Evolutionary conservation across 2,329 filamentous ascomycete genomes (phyloP).

Genomic region (Teratosphaeria nubilosa): DNA sequence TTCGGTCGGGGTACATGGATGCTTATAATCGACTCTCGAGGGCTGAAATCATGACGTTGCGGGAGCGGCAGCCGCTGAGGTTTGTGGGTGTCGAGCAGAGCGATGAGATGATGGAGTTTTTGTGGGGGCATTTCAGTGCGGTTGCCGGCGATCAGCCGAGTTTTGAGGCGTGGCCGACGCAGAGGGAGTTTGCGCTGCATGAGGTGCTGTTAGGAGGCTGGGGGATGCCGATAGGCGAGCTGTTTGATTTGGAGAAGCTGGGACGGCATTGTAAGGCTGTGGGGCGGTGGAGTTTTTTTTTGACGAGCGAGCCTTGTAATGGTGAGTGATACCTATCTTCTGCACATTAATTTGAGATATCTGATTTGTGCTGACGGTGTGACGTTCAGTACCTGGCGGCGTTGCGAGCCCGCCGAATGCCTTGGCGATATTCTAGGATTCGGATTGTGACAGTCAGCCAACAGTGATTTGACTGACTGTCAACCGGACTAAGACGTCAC

Average conservation of each 20-base stretch:
- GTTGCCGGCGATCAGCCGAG: slow-evolving; percentile 30
- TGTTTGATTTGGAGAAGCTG: slow-evolving; percentile 40
- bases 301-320: slow-evolving; percentile 33
- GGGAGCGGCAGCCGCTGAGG: slow-evolving; percentile 29
- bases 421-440: slow-evolving; percentile 27
- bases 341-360: neutral
- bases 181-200: slow-evolving; percentile 30
- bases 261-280: slow-evolving; percentile 30
- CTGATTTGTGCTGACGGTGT: neutral
- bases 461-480: too few relatives aligned
- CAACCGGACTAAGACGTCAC: too few relatives aligned
- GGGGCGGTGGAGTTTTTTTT: slow-evolving; percentile 38
- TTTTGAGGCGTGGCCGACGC: slow-evolving; percentile 30
- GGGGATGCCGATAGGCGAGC: slow-evolving; percentile 43
- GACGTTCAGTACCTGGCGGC: slow-evolving; percentile 11
- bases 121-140: slow-evolving; percentile 31
- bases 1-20: slow-evolving; percentile 40
- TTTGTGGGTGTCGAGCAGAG: slow-evolving; percentile 42
- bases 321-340: neutral
- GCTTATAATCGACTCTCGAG: slow-evolving; percentile 30
- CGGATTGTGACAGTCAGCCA: too few relatives aligned
- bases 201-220: slow-evolving; percentile 41
- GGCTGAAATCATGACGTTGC: slow-evolving; percentile 28
- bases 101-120: slow-evolving; percentile 34
- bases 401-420: slow-evolving; percentile 31